Percentiles rank a stretch among this genome's conserved stretches.
phyloP scores from a whole-genome alignment of 345 rosid species.

The Eucalyptus shirleyi region DNA sequence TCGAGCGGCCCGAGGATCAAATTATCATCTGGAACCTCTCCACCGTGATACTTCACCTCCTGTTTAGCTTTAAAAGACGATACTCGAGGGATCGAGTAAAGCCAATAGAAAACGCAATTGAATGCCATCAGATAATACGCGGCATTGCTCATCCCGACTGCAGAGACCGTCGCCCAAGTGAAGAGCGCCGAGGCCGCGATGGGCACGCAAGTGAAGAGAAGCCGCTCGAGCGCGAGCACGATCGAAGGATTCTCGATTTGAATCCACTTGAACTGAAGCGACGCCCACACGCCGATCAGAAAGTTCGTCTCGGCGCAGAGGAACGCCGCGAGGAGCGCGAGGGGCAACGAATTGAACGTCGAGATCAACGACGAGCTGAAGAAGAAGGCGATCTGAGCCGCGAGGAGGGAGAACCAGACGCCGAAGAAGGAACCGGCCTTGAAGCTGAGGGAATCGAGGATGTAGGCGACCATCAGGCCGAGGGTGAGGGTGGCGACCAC shows the following conservation, averaged over 20 bases:
- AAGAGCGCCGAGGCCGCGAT: slow-evolving; percentile 67
- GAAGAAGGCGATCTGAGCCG: slow-evolving; percentile 93
- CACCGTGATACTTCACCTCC: slow-evolving; percentile 85
- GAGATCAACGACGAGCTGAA: slow-evolving; percentile 53
- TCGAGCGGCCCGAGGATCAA: slow-evolving; percentile 70
- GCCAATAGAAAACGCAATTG: slow-evolving; percentile 89
- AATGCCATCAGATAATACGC: slow-evolving; percentile 73
- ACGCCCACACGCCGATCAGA: slow-evolving; percentile 82
- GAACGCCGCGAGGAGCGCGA: slow-evolving; percentile 54
- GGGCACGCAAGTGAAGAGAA: slow-evolving; percentile 79
- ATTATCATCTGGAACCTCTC: slow-evolving; percentile 82
- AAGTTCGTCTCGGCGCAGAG: slow-evolving; percentile 76
- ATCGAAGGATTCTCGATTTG: slow-evolving; percentile 83
- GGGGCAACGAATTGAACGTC: slow-evolving; percentile 52
- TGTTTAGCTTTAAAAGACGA: slow-evolving; percentile 84
- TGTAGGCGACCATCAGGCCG: slow-evolving; percentile 86
- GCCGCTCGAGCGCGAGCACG: slow-evolving; percentile 82
- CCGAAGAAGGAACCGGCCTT: slow-evolving; percentile 79
- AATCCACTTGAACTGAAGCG: slow-evolving; percentile 98
- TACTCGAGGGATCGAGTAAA: slow-evolving; percentile 65
- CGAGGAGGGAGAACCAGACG: slow-evolving; percentile 77
- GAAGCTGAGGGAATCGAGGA: slow-evolving; percentile 76
- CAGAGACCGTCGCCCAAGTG: slow-evolving; percentile 93
- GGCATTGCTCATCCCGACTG: slow-evolving; percentile 82
- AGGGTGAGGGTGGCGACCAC: slow-evolving; percentile 65